Conservation (phyloP, 1,284 basidiomycete species). For the Somion occarium region DNA sequence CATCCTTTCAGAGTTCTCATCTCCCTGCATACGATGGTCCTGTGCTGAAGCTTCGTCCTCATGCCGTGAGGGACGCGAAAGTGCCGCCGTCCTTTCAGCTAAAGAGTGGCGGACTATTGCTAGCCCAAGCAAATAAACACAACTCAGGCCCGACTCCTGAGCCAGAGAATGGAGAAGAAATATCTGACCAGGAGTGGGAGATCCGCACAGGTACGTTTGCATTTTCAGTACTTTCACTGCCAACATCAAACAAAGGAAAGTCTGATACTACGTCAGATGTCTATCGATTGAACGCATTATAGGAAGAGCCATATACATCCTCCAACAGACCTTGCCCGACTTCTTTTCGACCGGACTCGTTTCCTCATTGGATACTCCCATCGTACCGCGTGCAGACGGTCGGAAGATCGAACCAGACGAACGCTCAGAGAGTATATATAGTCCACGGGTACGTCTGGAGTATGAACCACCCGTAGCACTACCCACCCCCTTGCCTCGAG, state of each 20-base stretch:
- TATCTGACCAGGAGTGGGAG: conserved; percentile 56
- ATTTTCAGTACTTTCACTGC: background rate
- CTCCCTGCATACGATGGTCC: background rate
- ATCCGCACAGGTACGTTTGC: conserved; percentile 51
- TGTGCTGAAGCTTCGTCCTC: background rate
- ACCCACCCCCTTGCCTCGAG: conserved; percentile 64
- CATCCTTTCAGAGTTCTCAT: background rate
- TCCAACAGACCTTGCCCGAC: conserved; percentile 64
- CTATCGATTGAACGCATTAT: conserved; percentile 8
- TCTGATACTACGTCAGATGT: conserved; percentile 28
- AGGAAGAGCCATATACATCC: conserved; percentile 69
- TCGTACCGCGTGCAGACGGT: conserved; percentile 2
- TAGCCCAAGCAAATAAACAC: background rate
- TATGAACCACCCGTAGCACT: conserved; percentile 65
- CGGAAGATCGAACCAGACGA: conserved; percentile 9
- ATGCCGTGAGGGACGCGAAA: background rate
- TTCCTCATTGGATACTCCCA: conserved; percentile 42
- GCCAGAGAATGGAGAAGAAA: conserved; percentile 10
- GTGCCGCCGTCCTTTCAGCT: background rate
- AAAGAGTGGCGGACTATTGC: background rate
- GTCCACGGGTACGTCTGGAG: conserved; percentile 25
- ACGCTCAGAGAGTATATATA: conserved; percentile 26
- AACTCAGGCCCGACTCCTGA: background rate
- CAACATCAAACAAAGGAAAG: conserved; percentile 12
- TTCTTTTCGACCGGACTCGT: conserved; percentile 69